Conservation (phyloP, 345 rosid genomes). For the Brassica incana region DNA sequence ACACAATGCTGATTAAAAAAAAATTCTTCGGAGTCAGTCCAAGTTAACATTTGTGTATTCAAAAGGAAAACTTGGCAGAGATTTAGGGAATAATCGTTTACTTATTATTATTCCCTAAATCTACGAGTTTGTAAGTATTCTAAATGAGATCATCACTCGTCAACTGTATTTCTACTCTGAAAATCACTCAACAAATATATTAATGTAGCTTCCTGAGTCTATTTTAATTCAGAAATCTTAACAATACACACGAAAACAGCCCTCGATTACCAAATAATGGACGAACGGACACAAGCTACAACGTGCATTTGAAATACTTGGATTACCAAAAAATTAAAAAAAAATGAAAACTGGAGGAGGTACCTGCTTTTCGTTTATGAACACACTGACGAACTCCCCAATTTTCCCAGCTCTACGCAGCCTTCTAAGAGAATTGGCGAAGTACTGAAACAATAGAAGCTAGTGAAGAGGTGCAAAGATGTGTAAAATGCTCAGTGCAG, state of each 20-base stretch:
- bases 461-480: constrained; percentile 13
- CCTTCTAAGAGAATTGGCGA: constrained; percentile 68
- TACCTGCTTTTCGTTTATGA: constrained; percentile 96
- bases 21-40: constrained; percentile 24
- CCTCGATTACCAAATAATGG: not conserved
- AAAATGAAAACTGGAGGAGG: constrained; percentile 13
- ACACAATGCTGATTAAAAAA: constrained; percentile 59
- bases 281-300: constrained; percentile 12
- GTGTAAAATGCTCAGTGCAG: not conserved
- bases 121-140: no score
- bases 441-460: constrained; percentile 47
- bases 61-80: not conserved
- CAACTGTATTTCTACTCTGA: constrained; percentile 12
- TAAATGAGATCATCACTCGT: not conserved
- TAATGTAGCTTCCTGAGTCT: not conserved
- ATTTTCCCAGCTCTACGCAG: constrained; percentile 88
- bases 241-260: not conserved
- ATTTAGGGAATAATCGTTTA: not conserved
- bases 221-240: not conserved
- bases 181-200: not conserved
- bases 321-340: not conserved
- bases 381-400: constrained; percentile 89
- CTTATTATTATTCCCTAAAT: not conserved
- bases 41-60: constrained; percentile 5
- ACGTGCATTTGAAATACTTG: not conserved